Evolutionary conservation across 495 filamentous ascomycete species (phyloP).

Genomic region (Ascobolus immersus): DNA sequence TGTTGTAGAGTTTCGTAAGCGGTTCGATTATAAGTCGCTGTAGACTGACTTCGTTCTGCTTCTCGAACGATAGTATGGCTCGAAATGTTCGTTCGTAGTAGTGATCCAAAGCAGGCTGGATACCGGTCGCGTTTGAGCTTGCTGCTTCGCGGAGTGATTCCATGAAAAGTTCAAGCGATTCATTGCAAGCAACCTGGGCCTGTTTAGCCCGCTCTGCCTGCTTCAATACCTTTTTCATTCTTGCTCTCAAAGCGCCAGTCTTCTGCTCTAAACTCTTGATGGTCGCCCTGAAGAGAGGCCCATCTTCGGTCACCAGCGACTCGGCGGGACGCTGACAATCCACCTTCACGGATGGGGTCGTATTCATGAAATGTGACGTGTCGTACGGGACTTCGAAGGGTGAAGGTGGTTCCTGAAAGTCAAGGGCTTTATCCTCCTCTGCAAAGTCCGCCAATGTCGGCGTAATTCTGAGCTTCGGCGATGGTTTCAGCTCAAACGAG

Average conservation of each 20-base stretch:
- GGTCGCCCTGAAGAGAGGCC: conserved; percentile 81
- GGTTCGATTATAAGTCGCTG: conserved; percentile 89
- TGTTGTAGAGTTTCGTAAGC: conserved; percentile 65
- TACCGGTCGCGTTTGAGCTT: conserved; percentile 74
- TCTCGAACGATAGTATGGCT: conserved; percentile 71
- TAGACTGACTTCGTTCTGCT: conserved; percentile 55
- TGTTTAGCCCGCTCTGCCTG: conserved; percentile 64
- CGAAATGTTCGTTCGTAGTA: conserved; percentile 93
- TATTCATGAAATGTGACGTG: conserved; percentile 20
- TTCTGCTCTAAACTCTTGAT: conserved; percentile 94
- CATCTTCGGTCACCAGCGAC: conserved; percentile 76
- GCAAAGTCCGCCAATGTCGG: conserved; percentile 21
- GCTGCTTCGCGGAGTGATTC: conserved; percentile 73
- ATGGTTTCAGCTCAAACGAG: conserved; percentile 41
- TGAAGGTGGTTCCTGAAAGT: conserved; percentile 39
- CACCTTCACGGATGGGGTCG: conserved; percentile 38
- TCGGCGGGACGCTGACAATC: conserved; percentile 65
- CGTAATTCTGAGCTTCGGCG: conserved; percentile 51
- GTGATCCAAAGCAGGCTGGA: conserved; percentile 84
- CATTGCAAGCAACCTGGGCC: conserved; percentile 61
- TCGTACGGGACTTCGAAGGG: conserved; percentile 30
- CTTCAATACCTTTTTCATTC: conserved; percentile 89
- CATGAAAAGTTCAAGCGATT: conserved; percentile 57
- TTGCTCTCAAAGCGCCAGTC: conserved; percentile 72
- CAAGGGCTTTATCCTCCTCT: conserved; percentile 24